These are phyloP conservation scores for Cladosporium sp. DNA, from an alignment of 2,329 filamentous ascomycete genomes.

Conservation along the genomic window DNA sequence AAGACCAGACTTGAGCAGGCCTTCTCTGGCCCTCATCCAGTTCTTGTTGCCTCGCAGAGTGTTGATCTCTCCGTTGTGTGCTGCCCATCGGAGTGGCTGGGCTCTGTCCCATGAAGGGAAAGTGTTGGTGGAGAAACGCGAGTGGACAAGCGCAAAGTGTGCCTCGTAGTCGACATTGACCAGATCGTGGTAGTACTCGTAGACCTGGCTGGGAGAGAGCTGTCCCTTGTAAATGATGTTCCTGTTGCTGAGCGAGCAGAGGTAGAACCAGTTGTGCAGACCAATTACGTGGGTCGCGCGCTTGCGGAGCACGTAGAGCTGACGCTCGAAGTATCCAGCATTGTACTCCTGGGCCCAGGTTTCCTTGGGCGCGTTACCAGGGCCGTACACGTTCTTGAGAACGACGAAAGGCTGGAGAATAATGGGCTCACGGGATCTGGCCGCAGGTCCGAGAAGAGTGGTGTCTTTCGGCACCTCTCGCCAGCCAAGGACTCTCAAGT, in stretches of 20 bases:
- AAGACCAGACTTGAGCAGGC: conserved; percentile 85
- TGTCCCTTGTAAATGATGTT: conserved; percentile 99
- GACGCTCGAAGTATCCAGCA: conserved; percentile 80
- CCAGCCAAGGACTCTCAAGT: conserved; percentile 90
- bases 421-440: conserved; percentile 86
- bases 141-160: conserved; percentile 95
- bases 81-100: conserved; percentile 91
- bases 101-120: conserved; percentile 98
- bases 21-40: conserved; percentile 97
- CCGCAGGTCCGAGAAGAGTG: conserved; percentile 84
- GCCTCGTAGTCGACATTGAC: conserved; percentile 96
- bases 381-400: conserved; percentile 75
- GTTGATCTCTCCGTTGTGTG: conserved; percentile 98
- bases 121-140: conserved; percentile 95
- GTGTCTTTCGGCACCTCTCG: conserved; percentile 93
- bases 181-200: conserved; percentile 96
- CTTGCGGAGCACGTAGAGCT: conserved; percentile 92
- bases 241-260: conserved; percentile 93
- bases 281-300: conserved; percentile 91
- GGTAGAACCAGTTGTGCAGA: conserved; percentile 97
- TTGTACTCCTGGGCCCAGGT: conserved; percentile 79
- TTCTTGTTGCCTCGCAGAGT: conserved; percentile 97
- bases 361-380: conserved; percentile 69
- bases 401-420: conserved; percentile 96
- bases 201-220: conserved; percentile 88